Base-by-base conservation (phyloP, 306 rosid species). In the Fragaria ananassa region DNA sequence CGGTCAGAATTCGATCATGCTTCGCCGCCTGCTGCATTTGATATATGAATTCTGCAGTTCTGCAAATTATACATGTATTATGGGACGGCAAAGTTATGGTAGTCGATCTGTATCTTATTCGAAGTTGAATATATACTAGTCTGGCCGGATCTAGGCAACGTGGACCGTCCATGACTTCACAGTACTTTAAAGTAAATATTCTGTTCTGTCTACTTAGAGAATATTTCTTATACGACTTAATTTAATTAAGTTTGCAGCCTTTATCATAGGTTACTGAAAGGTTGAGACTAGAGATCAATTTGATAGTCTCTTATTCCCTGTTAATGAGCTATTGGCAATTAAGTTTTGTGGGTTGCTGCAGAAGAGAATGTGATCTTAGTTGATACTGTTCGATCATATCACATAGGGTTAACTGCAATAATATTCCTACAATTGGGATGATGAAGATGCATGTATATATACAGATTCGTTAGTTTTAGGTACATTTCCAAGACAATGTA, bases 381-480 rank as follows among this genome's bases (percentile, higher is more conserved):
- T 8, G 45, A 41, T 9, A 41, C 45, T 7, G 45, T 7, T 41
- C 45, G 10, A 7, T 7, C 10, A 41, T 41, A 41, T 41, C 45
- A 6, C 6, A 39, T 39, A 41, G 10, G 8, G 45, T 9, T 9
- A 57, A 57, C 17, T 4, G 10, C 34, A 57, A 23, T 23, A 57
- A 19, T 53, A 3, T 53, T 53, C 27, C 60, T 46, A 46, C 15
- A 12, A 25, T 6, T 53, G 25, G 8, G 61, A 54, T 21, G 27
- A 54, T n/a, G 61, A n/a, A 54, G 61, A 37, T 50, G 23, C 27
- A 54, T 72, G 25, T 34, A 75, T 75, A 13, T 75, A 47, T 39
- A 18, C 31, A 3, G 34, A 50, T 29, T 2, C 15, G 35, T 34
- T 19, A 66, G 21, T 31, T 31, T 18, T 37, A 39, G 47, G 49